A percentile compares a stretch with the other conserved stretches of the same genome.
These are phyloP conservation scores for Cercophora samala DNA, from an alignment of 495 filamentous ascomycete species.

Conservation along the genomic window DNA sequence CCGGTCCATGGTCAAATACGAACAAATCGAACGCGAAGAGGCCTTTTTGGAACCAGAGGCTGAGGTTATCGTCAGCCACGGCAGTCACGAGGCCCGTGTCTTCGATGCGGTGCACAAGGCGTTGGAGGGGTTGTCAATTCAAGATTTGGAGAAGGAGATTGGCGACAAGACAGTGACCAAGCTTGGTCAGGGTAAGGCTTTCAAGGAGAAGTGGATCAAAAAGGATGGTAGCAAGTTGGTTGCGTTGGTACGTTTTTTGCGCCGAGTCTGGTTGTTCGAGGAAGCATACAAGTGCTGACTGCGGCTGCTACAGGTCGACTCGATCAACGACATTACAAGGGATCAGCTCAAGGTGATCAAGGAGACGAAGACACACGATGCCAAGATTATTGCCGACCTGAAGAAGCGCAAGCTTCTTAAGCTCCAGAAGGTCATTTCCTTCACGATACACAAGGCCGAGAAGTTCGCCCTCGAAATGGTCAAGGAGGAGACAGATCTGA, in stretches of 20 bases:
- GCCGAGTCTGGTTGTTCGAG: constrained; percentile 6
- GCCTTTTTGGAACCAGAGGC: constrained; percentile 76
- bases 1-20: constrained; percentile 81
- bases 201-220: constrained; percentile 95
- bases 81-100: constrained; percentile 92
- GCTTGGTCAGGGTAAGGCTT: constrained; percentile 91
- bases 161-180: constrained; percentile 83
- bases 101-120: constrained; percentile 79
- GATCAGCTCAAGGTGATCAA: constrained; percentile 69
- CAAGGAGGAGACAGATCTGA: constrained; percentile 94
- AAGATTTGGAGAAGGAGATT: constrained; percentile 67
- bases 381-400: constrained; percentile 71
- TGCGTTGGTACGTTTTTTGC: constrained; percentile 19
- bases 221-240: constrained; percentile 53
- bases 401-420: constrained; percentile 85
- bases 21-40: constrained; percentile 75
- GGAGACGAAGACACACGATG: constrained; percentile 63
- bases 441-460: constrained; percentile 75
- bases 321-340: constrained; percentile 73
- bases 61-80: constrained; percentile 71
- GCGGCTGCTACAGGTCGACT: constrained; percentile 45
- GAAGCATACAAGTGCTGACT: background rate
- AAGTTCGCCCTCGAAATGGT: constrained; percentile 82
- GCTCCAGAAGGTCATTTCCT: constrained; percentile 79
- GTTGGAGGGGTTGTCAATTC: constrained; percentile 73